Evolutionary conservation across 2,329 filamentous ascomycete genomes (phyloP), one percentile per base, ranked within the genome.

Genomic region (Trichophyton rubrum): DNA sequence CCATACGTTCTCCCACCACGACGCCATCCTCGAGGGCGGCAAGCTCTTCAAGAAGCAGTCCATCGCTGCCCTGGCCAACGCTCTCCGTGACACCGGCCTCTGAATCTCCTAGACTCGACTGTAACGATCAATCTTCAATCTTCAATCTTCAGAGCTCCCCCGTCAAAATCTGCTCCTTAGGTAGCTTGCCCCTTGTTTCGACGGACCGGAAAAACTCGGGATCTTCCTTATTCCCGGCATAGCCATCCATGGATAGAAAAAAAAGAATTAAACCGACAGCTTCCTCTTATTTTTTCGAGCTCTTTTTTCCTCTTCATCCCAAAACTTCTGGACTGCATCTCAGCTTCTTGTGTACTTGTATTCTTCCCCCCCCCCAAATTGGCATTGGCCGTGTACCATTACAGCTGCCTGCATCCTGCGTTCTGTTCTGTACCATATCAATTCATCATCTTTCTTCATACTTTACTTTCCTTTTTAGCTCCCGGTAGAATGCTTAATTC

Each of bases 1-100:
- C 3, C 74, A 75, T 65, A 67, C 67, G 1, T 69, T 74, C 51
- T 45, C 64, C 24, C 33, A 30, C 13, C 58, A 73, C 40, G 71
- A 72, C 61, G 71, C 64, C 0, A 71, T 74, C 41, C 53, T 74
- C 40, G 66, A 70, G 5, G 60, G 63, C 13, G 71, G 67, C 15
- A 68, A 62, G 59, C 61, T 64, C 58, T 72, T 69, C 43, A 70
- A 69, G 55, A 57, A 64, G 57, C 69, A 65, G 57, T 68, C 69
- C 27, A 64, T 73, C 61, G 67, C 63, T 30, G 67, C 62, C 47
- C 63, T 72, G 64, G 66, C 64, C 51, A 66, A 61, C 60, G 65
- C 68, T 41, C 59, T 72, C 41, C 9, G 57, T 11, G 41, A 30
- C 20, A 59, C 33, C 11, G 33, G 33, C 33, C 33, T 38, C 33